These are phyloP conservation scores for Coleophoma cylindrospora DNA, from an alignment of 2,329 filamentous ascomycete species.

Conservation along the genomic window DNA sequence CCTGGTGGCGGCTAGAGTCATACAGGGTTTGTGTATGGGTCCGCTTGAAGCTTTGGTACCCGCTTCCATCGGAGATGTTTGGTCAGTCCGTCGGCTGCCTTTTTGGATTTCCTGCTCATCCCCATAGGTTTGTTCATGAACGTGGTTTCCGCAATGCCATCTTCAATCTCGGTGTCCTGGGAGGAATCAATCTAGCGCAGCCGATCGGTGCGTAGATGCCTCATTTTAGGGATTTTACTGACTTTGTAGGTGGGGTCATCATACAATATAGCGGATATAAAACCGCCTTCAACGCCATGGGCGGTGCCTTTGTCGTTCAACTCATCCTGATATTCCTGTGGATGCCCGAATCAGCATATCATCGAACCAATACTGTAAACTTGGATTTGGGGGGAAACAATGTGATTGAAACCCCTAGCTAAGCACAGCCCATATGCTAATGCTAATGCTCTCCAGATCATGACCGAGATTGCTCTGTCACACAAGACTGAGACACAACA, in stretches of 20 bases:
- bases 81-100: constrained; percentile 8
- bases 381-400: constrained; percentile 28
- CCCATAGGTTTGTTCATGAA: constrained; percentile 33
- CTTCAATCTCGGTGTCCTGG: constrained; percentile 35
- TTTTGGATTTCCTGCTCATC: not conserved
- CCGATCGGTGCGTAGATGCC: constrained; percentile 28
- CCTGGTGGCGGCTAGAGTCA: constrained; percentile 24
- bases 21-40: constrained; percentile 13
- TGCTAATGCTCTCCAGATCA: constrained; percentile 3
- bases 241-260: constrained; percentile 27
- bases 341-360: constrained; percentile 36
- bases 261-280: constrained; percentile 31
- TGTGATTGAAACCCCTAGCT: constrained; percentile 11
- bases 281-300: constrained; percentile 32
- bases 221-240: no score
- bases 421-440: not conserved
- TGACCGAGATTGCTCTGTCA: constrained; percentile 10
- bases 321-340: constrained; percentile 34
- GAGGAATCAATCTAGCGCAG: constrained; percentile 34
- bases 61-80: constrained; percentile 35
- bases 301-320: constrained; percentile 31
- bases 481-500: constrained; percentile 17
- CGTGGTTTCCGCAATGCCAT: constrained; percentile 33
- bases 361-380: constrained; percentile 25
- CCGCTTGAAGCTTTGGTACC: constrained; percentile 12